A percentile compares a stretch with the other conserved stretches of the same genome.
Evolutionary conservation across 2,329 filamentous ascomycete genomes (phyloP).

Genomic region (Fusarium sp.): DNA sequence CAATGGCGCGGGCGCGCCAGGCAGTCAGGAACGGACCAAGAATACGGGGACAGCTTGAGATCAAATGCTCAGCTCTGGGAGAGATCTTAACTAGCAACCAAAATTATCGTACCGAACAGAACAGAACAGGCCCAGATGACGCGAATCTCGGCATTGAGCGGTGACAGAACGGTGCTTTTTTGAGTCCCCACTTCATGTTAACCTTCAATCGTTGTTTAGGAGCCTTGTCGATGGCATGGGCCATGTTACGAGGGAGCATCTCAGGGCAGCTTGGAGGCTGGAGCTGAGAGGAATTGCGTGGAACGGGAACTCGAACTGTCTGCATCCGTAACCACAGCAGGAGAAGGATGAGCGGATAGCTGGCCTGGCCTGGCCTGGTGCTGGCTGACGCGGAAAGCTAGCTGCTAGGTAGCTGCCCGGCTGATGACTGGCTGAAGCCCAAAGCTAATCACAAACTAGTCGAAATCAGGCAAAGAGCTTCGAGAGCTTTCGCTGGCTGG

Average conservation of each 20-base stretch:
- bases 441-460: slow-evolving; percentile 40
- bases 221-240: slow-evolving; percentile 38
- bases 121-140: slow-evolving; percentile 15
- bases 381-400: slow-evolving; percentile 37
- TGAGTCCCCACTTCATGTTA: slow-evolving; percentile 30
- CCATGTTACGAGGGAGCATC: slow-evolving; percentile 38
- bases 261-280: slow-evolving; percentile 8
- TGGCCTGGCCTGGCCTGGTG: neutral
- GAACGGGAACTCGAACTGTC: slow-evolving; percentile 8
- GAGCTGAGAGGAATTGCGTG: slow-evolving; percentile 40
- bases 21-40: slow-evolving; percentile 37
- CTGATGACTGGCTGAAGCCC: slow-evolving; percentile 43
- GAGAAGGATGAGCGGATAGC: slow-evolving; percentile 28
- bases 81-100: slow-evolving; percentile 23
- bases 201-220: slow-evolving; percentile 20
- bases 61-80: slow-evolving; percentile 14
- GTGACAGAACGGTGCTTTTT: slow-evolving; percentile 38
- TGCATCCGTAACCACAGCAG: too few relatives aligned
- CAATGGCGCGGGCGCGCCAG: slow-evolving; percentile 30
- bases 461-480: slow-evolving; percentile 39
- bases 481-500: slow-evolving; percentile 39
- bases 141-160: slow-evolving; percentile 40
- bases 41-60: slow-evolving; percentile 19
- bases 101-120: slow-evolving; percentile 15
- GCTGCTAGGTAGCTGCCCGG: slow-evolving; percentile 27